Percentiles rank a stretch among this genome's conserved stretches.
Conservation (phyloP, 1,284 basidiomycete genomes). For the Fistulina hepatica region DNA sequence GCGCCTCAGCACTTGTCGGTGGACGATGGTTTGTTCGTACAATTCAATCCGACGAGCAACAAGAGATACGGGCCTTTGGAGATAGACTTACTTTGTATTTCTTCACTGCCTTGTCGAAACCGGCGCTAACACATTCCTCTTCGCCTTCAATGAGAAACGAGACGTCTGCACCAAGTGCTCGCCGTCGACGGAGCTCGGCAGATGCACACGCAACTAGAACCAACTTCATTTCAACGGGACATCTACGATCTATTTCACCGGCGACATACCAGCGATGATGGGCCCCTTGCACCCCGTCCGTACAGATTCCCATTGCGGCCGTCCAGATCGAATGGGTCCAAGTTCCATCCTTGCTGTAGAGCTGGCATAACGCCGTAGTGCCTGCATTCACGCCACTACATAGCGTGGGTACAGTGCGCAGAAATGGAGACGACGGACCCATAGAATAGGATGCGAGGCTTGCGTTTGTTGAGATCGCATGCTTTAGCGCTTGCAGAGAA, state of each 20-base stretch:
- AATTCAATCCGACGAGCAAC: neutral
- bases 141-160: conserved; percentile 93
- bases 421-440: conserved; percentile 35
- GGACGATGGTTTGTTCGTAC: neutral
- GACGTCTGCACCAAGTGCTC: conserved; percentile 76
- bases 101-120: conserved; percentile 70
- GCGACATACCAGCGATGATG: conserved; percentile 51
- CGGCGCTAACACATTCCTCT: conserved; percentile 85
- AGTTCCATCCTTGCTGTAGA: conserved; percentile 65
- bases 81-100: conserved; percentile 53
- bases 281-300: conserved; percentile 92
- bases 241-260: too few species aligned
- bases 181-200: conserved; percentile 61
- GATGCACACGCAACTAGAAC: conserved; percentile 69
- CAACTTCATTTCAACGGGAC: neutral
- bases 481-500: conserved; percentile 63
- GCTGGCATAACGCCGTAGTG: conserved; percentile 92
- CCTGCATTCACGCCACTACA: conserved; percentile 25
- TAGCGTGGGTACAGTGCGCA: neutral
- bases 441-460: conserved; percentile 77
- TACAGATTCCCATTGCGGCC: conserved; percentile 91
- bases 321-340: conserved; percentile 74
- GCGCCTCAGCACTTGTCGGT: too few species aligned
- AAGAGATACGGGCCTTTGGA: neutral
- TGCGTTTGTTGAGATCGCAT: conserved; percentile 36